Base-by-base conservation (phyloP, 2,329 filamentous ascomycete genomes). In the Cadophora gregata region DNA sequence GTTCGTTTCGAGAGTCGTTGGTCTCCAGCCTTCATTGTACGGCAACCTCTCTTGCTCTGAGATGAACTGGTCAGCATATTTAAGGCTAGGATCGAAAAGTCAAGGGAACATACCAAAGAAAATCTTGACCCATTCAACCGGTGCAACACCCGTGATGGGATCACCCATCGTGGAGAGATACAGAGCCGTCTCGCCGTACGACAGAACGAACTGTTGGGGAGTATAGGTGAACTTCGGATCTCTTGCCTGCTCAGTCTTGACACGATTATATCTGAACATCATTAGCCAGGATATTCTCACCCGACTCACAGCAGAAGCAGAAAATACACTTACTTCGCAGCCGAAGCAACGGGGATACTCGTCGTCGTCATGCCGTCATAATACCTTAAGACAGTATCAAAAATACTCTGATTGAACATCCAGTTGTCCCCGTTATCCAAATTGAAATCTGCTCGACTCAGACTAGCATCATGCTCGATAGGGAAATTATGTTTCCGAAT, bases 111-210 rank as follows among this genome's bases (percentile, higher is more conserved):
- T 47, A 66, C 64, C 62, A 62, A 80, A 79, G 66, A 79, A 70
- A 14, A 68, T 73, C 27, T 73, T 73, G 12, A 79, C 73, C 69
- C 75, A 79, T 36, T 79, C 73, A 25, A 79, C 45, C 0, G 73
- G 72, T 1, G 77, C 76, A 29, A 76, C 72, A 14, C 78, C 78
- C 10, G 70, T 74, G 9, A 70, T 62, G 29, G 74, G 75, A 65
- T 77, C 72, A 38, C 77, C 75, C 74, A 80, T 78, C 1, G 75
- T 71, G 36, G 75, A 75, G 33, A 80, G 67, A 60, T 77, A 80
- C n/a, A 80, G 65, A 0, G 77, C 76, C 2, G 77, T 79, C 71
- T 80, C 78, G 56, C 77, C 77, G 65, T 78, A 79, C n/a, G 72
- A 72, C 47, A 78, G 72, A 59, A 78, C 66, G 55, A 76, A 74